Evolutionary conservation across 208 protist species (phyloP).

Genomic region (Trichomonas tenax): DNA sequence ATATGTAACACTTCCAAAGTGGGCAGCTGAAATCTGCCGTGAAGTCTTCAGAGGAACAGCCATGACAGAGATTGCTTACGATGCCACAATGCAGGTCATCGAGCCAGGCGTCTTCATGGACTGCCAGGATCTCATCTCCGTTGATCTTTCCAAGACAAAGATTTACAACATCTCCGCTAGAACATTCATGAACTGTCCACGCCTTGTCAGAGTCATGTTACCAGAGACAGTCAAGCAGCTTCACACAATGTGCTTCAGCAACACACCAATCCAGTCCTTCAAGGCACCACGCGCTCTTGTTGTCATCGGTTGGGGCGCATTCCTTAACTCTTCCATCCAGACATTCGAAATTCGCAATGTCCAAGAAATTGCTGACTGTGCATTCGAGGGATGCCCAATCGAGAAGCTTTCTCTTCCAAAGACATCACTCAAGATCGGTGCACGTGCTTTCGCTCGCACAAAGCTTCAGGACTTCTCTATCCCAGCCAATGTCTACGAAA

Average conservation of each 20-base stretch:
- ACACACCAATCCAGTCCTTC: not conserved
- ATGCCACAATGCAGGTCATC: not conserved
- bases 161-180: not conserved
- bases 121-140: not conserved
- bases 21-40: not conserved
- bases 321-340: not conserved
- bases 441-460: not conserved
- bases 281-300: not conserved
- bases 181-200: not conserved
- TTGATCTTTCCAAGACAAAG: not conserved
- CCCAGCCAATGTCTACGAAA: not conserved
- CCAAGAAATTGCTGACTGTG: not conserved
- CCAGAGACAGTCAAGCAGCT: not conserved
- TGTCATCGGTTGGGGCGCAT: not conserved
- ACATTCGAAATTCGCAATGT: not conserved
- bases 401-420: not conserved
- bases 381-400: not conserved
- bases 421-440: not conserved
- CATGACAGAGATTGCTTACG: not conserved
- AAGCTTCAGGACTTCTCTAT: not conserved
- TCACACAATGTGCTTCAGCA: not conserved
- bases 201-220: not conserved
- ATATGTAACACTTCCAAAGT: not conserved
- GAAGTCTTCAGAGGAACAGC: not conserved
- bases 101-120: not conserved